These are phyloP conservation scores for Salvia hispanica DNA, from an alignment of 257 asterid genomes.

Conservation along the genomic window DNA sequence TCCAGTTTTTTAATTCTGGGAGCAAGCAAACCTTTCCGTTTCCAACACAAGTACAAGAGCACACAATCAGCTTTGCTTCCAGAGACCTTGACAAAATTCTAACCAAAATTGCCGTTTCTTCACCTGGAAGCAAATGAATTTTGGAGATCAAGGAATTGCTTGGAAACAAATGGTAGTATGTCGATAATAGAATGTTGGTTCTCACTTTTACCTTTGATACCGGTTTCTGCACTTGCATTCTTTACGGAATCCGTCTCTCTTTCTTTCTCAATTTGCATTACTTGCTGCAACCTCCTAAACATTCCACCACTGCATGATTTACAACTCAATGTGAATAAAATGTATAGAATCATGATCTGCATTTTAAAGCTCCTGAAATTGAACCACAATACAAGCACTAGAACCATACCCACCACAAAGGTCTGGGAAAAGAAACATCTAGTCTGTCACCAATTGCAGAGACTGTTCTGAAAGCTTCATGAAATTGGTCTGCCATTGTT, in stretches of 20 bases:
- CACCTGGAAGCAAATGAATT: slow-evolving; percentile 45
- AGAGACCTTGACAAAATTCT: slow-evolving; percentile 70
- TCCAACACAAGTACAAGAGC: slow-evolving; percentile 57
- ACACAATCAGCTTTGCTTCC: slow-evolving; percentile 83
- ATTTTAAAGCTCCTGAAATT: slow-evolving; percentile 23
- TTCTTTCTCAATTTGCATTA: slow-evolving; percentile 70
- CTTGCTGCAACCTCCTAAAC: slow-evolving; percentile 65
- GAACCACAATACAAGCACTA: slow-evolving; percentile 21
- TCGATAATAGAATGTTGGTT: slow-evolving; percentile 18
- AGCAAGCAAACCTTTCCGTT: slow-evolving; percentile 54
- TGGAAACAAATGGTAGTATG: slow-evolving; percentile 5
- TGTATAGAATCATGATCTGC: slow-evolving; percentile 19
- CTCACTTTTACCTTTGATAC: slow-evolving; percentile 49
- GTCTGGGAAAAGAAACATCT: slow-evolving; percentile 37
- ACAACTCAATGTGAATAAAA: slow-evolving; percentile 3
- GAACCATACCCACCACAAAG: slow-evolving; percentile 52
- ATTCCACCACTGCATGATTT: slow-evolving; percentile 47
- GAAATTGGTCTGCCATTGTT: slow-evolving; percentile 81
- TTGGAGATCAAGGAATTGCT: slow-evolving; percentile 16
- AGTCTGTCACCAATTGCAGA: slow-evolving; percentile 39
- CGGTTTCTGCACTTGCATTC: slow-evolving; percentile 34
- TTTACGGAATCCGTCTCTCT: slow-evolving; percentile 53
- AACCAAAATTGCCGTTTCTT: slow-evolving; percentile 50
- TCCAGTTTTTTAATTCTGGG: slow-evolving; percentile 20
- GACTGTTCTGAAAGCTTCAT: slow-evolving; percentile 63